Base-by-base conservation (phyloP, 176 grass and related monocot genomes). In the Ananas comosus region DNA sequence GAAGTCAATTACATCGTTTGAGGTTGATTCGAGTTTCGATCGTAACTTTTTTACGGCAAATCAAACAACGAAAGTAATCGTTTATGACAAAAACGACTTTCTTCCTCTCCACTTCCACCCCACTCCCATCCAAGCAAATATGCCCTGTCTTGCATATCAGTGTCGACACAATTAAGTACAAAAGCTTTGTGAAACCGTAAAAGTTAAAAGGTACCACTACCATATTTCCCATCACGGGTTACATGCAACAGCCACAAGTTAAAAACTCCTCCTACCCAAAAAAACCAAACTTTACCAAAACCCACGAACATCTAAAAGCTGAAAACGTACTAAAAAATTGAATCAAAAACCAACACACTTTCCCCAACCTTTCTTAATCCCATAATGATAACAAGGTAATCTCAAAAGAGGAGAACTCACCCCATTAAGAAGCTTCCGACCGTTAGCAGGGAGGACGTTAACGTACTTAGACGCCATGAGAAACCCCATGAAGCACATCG, bases 401-500 rank as follows among this genome's bases (percentile, higher is more conserved):
- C 64, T 65, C n/a, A 73, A 49, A 80, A 73, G 10, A 70, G 13
- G 50, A 58, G 14, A 63, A 72, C 70, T 82, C 78, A 99, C 95
- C 90, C 95, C 95, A 50, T 94, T 99, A 49, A 99, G 89, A 82
- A 99, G 87, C 75, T 80, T 94, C 51, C 95, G 84, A 23, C 95
- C 90, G 69, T 94, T 93, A 64, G 90, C 81, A 74, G 91, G 82
- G 65, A 99, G 95, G 50, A 94, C 94, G 57, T 91, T 99, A 70
- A 94, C 58, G 58, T 99, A 86, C 75, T 99, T 99, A 64, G 85
- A 94, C 16, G 95, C 90, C 95, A 99, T 99, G 24, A 99, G 87
- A 86, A 84, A 93, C 11, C 95, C 95, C 87, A 99, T 88, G 78
- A 99, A 99, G 76, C 95, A 99, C 82, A 99, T 91, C 0, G 95